Base-by-base conservation (phyloP, 169 alveolate genomes). In the Plasmodium vivax region DNA sequence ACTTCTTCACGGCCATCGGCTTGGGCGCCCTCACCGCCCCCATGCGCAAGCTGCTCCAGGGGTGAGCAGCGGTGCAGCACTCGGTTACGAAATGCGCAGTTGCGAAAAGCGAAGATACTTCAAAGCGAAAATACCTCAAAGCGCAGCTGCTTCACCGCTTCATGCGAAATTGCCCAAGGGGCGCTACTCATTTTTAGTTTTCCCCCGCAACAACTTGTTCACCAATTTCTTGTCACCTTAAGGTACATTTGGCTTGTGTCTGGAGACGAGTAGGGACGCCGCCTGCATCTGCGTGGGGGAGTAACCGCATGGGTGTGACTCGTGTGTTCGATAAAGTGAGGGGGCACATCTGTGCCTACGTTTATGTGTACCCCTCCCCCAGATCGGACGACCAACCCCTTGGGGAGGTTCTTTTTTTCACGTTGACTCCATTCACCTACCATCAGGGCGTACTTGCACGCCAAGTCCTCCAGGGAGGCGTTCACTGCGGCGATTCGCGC, bases 1-100 rank as follows among this genome's bases (percentile, higher is more conserved):
- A 99, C 97, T 99, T 98, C 96, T 99, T 99, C 96, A 98, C 99
- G 9, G 99, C 99, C 27, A 99, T 99, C 82, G 99, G 99, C 0
- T 94, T 99, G 43, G 99, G 99, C 9, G 98, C 98, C 14, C 96
- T 99, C 83, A 99, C 99, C 10, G 98, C 97, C 68, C 98, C 98
- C 23, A 96, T 98, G 84, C 97, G 99, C 90, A 97, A 97, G 62
- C 95, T 97, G 45, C 97, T 98, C 16, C 36, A 27, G 74, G 82
- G 56, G 43, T 80, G 73, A 74, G 47, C 27, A 23, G 27, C 27
- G 27, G 27, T 0, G 27, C 27, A 23, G 27, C 0, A 23, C 27
- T 23, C 27, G 27, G 27, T 23, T 23, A 23, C 27, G 27, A 23
- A 23, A 23, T 23, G 0, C 0, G 27, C 27, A 23, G 27, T 0